Percentiles rank a stretch among this genome's conserved stretches.
These are phyloP conservation scores for Scheffersomyces titani DNA, from an alignment of 1,139 yeast species.

Conservation along the genomic window DNA sequence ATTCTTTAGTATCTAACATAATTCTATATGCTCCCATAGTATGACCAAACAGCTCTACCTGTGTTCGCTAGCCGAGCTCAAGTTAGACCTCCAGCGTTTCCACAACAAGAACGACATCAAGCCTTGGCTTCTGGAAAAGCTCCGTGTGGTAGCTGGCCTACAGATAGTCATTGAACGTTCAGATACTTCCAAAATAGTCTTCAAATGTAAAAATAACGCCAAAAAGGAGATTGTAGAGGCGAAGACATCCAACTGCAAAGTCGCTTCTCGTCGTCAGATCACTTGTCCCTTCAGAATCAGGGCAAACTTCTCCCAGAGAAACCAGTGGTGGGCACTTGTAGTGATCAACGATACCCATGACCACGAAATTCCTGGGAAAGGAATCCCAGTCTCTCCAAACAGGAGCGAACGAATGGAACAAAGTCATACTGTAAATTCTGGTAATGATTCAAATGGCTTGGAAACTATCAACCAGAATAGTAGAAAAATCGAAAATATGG, in stretches of 20 bases:
- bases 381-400: constrained; percentile 2
- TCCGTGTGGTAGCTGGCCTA: constrained; percentile 52
- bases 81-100: constrained; percentile 13
- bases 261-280: constrained; percentile 21
- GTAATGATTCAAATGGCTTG: background rate
- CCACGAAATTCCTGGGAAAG: constrained; percentile 20
- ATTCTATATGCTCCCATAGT: background rate
- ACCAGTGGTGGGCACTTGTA: constrained; percentile 60
- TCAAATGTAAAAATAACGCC: constrained; percentile 53
- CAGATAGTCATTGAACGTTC: constrained; percentile 69
- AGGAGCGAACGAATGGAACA: background rate
- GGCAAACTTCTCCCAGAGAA: constrained; percentile 62
- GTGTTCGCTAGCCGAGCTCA: constrained; percentile 10
- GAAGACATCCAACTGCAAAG: constrained; percentile 4
- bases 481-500: background rate
- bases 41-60: background rate
- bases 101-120: constrained; percentile 45
- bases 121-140: constrained; percentile 62
- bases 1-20: background rate
- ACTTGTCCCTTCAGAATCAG: constrained; percentile 71
- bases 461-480: background rate
- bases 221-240: constrained; percentile 11
- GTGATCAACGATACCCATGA: constrained; percentile 58
- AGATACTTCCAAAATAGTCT: constrained; percentile 66
- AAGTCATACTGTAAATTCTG: background rate